Evolutionary conservation across 2,329 filamentous ascomycete species (phyloP), one percentile per base, ranked within the genome.

Genomic region (Colletotrichum coccodes): DNA sequence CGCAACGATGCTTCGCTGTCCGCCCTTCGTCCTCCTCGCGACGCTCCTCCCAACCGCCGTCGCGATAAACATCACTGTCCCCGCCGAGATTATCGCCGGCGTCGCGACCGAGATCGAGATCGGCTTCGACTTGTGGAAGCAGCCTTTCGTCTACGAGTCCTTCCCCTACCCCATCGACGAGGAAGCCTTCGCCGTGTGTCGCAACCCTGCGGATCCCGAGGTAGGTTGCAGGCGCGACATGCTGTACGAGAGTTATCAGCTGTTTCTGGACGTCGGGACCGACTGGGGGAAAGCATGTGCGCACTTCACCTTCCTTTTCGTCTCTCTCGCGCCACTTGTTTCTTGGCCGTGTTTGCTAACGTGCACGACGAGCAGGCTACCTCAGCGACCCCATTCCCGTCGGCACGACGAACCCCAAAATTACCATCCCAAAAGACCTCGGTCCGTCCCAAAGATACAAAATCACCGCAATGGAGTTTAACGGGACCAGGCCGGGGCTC

Each of bases 131-230:
- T 26, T 26, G 1, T 56, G 50, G 52, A 67, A 67, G 52, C 58
- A 63, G 34, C 50, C 49, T 14, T 67, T 57, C 44, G 64, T 63
- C n/a, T 63, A 67, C 40, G 64, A 67, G 18, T 44, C 42, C 23
- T 11, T 57, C 12, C 42, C 61, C 1, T 21, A 21, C 4, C 32
- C 32, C 4, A 21, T 64, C 1, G 60, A 50, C 18, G 34, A 60
- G 14, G 61, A 65, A 18, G 16, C 12, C 2, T 30, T 21, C 11
- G 57, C 63, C 57, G 56, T 66, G 16, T 66, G 63, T 49, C 32
- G 63, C 6, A 66, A 66, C 40, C 63, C 57, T 1, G 28, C 23
- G 2, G 49, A 62, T 49, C 26, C 36, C 23, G 54, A 60, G 18
- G 46, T 60, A n/a, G 62, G 54, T 0, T 65, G 62, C 3, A 46